A percentile compares a stretch with the other conserved stretches of the same genome.
These are phyloP conservation scores for Conringia planisiliqua DNA, from an alignment of 345 rosid species.

Conservation along the genomic window DNA sequence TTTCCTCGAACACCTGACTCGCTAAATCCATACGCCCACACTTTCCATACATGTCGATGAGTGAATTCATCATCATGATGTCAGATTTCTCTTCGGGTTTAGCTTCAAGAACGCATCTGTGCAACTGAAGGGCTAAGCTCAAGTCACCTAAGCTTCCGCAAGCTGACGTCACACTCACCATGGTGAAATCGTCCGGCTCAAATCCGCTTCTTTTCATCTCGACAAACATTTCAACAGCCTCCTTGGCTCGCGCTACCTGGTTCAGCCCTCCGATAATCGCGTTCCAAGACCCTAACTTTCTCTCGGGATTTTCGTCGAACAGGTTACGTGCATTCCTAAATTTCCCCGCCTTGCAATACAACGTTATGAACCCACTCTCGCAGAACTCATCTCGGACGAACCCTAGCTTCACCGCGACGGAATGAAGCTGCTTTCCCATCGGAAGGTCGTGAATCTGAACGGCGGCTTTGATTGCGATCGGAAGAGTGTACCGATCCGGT, in stretches of 20 bases:
- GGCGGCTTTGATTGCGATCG: conserved; percentile 57
- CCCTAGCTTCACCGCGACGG: conserved; percentile 51
- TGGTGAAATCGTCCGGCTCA: conserved; percentile 68
- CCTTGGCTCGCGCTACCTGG: conserved; percentile 52
- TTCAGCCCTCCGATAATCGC: conserved; percentile 64
- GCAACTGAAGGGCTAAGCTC: conserved; percentile 66
- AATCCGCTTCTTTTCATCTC: conserved; percentile 59
- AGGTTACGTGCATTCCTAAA: conserved; percentile 44
- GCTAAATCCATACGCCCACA: conserved; percentile 88
- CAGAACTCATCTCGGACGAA: conserved; percentile 59
- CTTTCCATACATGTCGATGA: conserved; percentile 76
- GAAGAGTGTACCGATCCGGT: conserved; percentile 75
- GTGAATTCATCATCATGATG: conserved; percentile 67
- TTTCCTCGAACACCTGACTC: conserved; percentile 42
- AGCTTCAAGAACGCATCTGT: conserved; percentile 62
- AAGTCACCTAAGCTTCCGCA: conserved; percentile 74
- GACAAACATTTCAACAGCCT: conserved; percentile 56
- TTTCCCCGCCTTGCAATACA: conserved; percentile 57
- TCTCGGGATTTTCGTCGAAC: conserved; percentile 69
- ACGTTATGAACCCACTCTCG: conserved; percentile 64
- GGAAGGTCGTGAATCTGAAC: conserved; percentile 38
- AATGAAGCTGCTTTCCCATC: conserved; percentile 62
- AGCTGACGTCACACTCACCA: conserved; percentile 72
- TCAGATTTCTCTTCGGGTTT: conserved; percentile 41
- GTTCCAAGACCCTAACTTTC: conserved; percentile 90